phyloP scores from a whole-genome alignment of 768 basidiomycete species.

The Coprinellus aureogranulatus region DNA sequence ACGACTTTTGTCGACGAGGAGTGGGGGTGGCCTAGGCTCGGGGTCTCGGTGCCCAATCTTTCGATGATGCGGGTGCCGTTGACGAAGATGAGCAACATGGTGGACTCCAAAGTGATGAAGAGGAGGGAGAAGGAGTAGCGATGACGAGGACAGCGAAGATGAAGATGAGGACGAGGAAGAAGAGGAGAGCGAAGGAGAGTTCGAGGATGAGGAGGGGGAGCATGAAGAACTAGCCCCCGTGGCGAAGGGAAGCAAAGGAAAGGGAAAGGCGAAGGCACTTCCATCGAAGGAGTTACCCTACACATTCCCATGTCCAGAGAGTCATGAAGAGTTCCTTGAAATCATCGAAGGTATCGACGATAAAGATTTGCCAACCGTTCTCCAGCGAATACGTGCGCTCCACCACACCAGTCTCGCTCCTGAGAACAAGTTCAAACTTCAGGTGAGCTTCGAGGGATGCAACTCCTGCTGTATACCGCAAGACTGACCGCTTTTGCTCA shows the following conservation, averaged over 20 bases:
- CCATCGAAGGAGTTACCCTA: slow-evolving; percentile 73
- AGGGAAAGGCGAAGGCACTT: slow-evolving; percentile 30
- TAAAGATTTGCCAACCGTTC: slow-evolving; percentile 70
- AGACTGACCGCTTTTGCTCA: slow-evolving; percentile 28
- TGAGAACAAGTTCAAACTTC: slow-evolving; percentile 89
- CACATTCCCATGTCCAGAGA: slow-evolving; percentile 86
- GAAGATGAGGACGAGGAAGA: slow-evolving; percentile 29
- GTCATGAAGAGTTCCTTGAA: slow-evolving; percentile 86
- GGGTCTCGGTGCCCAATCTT: too few relatives aligned
- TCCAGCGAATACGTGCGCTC: slow-evolving; percentile 86
- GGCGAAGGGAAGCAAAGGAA: slow-evolving; percentile 27
- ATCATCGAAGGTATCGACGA: slow-evolving; percentile 72
- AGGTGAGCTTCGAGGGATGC: slow-evolving; percentile 61
- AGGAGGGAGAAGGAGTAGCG: slow-evolving; percentile 37
- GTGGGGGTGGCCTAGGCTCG: slow-evolving; percentile 40
- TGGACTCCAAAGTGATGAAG: slow-evolving; percentile 38
- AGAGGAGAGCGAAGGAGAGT: slow-evolving; percentile 33
- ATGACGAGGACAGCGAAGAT: slow-evolving; percentile 36
- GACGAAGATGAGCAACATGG: slow-evolving; percentile 33
- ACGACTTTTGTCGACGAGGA: slow-evolving; percentile 67
- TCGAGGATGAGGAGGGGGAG: slow-evolving; percentile 45
- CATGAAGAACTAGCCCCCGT: slow-evolving; percentile 40
- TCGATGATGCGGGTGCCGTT: slow-evolving; percentile 29
- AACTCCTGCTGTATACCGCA: not conserved
- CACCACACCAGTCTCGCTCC: slow-evolving; percentile 91